phyloP scores from a whole-genome alignment of 805 yeast species.

The Wickerhamiella bombiphila region DNA sequence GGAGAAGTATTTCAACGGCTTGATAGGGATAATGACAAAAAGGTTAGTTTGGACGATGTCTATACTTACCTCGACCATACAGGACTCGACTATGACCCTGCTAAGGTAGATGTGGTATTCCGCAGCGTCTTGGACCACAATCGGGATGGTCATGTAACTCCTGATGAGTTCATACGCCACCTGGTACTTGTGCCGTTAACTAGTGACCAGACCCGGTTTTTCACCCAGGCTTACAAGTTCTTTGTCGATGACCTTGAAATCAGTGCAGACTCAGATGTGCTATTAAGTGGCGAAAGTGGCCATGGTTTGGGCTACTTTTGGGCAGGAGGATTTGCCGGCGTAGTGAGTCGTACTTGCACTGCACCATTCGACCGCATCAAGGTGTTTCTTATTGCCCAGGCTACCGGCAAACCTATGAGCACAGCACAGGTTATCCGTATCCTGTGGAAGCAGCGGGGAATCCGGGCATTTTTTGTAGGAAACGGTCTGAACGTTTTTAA shows the following conservation, averaged over 20 bases:
- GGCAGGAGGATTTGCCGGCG: constrained; percentile 94
- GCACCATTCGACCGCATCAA: constrained; percentile 95
- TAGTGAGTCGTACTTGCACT: constrained; percentile 86
- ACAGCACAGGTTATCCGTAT: constrained; percentile 65
- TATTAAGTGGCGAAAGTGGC: constrained; percentile 60
- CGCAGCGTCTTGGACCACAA: constrained; percentile 36
- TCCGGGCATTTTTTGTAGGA: constrained; percentile 81
- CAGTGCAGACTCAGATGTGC: constrained; percentile 85
- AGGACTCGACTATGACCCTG: constrained; percentile 37
- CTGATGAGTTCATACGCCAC: constrained; percentile 75
- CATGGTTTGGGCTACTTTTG: constrained; percentile 82
- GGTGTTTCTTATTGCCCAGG: constrained; percentile 80
- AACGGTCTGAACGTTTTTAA: constrained; percentile 87
- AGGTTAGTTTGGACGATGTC: constrained; percentile 22
- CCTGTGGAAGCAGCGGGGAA: constrained; percentile 46
- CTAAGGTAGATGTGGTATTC: constrained; percentile 43
- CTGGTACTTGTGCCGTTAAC: constrained; percentile 61
- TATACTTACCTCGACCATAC: constrained; percentile 45
- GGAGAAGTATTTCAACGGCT: constrained; percentile 16
- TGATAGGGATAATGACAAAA: constrained; percentile 16
- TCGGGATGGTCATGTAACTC: constrained; percentile 55
- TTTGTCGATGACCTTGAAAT: constrained; percentile 70
- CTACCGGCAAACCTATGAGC: constrained; percentile 35
- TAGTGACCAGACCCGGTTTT: constrained; percentile 27
- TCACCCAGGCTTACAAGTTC: constrained; percentile 66